Conservation (phyloP, 306 rosid genomes). For the Inga laurina region DNA sequence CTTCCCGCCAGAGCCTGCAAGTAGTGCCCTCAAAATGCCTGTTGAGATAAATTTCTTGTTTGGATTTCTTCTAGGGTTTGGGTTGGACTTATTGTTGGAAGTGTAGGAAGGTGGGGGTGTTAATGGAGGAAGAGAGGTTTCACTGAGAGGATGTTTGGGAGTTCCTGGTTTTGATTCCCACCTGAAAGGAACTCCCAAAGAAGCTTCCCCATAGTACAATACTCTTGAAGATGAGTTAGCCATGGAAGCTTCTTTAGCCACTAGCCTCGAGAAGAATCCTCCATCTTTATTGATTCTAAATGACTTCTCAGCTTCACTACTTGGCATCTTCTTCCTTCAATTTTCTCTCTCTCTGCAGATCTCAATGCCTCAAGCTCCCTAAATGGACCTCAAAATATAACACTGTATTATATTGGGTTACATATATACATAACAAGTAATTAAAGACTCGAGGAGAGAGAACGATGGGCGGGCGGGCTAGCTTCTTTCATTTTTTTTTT, state of each 20-base stretch:
- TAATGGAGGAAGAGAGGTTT: slow-evolving; percentile 42
- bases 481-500: not conserved
- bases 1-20: slow-evolving; percentile 31
- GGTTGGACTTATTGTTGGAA: slow-evolving; percentile 17
- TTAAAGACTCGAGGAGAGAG: not conserved
- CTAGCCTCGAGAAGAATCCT: slow-evolving; percentile 41
- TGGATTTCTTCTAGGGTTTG: slow-evolving; percentile 25
- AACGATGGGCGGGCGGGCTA: not conserved
- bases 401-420: not conserved
- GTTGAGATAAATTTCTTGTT: slow-evolving; percentile 33
- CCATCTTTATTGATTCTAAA: slow-evolving; percentile 46
- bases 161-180: slow-evolving; percentile 56
- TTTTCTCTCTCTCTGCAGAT: not conserved
- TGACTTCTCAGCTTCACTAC: slow-evolving; percentile 35
- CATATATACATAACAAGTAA: not conserved
- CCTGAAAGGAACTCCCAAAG: slow-evolving; percentile 50
- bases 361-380: slow-evolving; percentile 8
- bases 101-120: slow-evolving; percentile 55
- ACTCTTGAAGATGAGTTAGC: slow-evolving; percentile 48
- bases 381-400: slow-evolving; percentile 8
- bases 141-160: slow-evolving; percentile 46
- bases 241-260: slow-evolving; percentile 36
- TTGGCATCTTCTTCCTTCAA: slow-evolving; percentile 27
- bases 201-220: slow-evolving; percentile 41
- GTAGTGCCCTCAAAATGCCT: slow-evolving; percentile 25